Conservation (phyloP, 148 eudicot species). For the Chenopodium formosanum region DNA sequence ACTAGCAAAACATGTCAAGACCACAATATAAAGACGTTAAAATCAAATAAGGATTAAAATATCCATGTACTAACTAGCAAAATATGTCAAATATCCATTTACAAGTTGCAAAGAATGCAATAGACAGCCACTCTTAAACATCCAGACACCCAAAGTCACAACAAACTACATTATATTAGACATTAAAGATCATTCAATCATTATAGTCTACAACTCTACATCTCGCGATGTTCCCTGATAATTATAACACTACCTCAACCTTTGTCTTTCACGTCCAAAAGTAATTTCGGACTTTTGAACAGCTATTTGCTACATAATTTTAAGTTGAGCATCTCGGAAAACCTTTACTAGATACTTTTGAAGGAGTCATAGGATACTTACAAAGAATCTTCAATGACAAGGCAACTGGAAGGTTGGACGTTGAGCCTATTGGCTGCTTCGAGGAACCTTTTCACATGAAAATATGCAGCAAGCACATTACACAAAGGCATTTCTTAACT, state of each 20-base stretch:
- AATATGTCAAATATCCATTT: too few relatives aligned
- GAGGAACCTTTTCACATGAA: too few relatives aligned
- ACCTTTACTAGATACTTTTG: not conserved
- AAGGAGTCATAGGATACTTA: conserved; percentile 35
- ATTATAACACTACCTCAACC: not conserved
- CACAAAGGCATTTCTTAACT: too few relatives aligned
- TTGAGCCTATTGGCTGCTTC: conserved; percentile 2
- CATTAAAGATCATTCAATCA: not conserved
- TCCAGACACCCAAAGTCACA: not conserved
- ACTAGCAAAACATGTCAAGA: too few relatives aligned
- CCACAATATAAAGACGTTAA: too few relatives aligned
- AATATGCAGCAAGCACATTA: too few relatives aligned
- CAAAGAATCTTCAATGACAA: conserved; percentile 93
- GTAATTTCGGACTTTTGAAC: not conserved
- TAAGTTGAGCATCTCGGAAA: not conserved
- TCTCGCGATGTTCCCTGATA: not conserved
- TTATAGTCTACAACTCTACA: not conserved
- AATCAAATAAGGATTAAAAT: too few relatives aligned
- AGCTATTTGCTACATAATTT: not conserved
- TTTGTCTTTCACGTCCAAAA: not conserved
- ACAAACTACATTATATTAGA: too few relatives aligned
- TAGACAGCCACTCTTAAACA: not conserved
- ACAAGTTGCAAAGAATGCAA: not conserved
- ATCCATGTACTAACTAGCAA: too few relatives aligned
- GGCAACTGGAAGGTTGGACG: conserved; percentile 66